Evolutionary conservation across 2,329 filamentous ascomycete species (phyloP), one percentile per base, ranked within the genome.

Genomic region (Alternaria ethzedia): DNA sequence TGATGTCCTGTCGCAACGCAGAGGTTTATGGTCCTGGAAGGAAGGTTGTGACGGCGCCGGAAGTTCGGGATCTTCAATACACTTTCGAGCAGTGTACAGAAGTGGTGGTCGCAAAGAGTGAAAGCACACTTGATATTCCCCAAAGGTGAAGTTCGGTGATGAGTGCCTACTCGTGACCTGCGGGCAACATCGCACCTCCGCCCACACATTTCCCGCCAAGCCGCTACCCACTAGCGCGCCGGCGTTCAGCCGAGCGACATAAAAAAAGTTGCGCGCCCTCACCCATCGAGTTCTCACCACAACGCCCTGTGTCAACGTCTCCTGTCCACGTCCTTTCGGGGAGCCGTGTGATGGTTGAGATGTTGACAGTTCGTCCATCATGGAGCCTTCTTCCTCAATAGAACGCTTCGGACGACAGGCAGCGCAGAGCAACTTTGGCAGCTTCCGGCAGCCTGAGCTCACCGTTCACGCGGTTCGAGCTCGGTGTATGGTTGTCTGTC

Each of bases 341-440:
- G 76, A 41, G n/a, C 36, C 83, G 86, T 85, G 87, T 86, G 85
- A 87, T 46, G 89, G 92, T 95, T 82, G 92, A 94, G 63, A 87
- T 83, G 87, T 91, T 88, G 86, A 89, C 92, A 95, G 89, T 88
- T 95, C 92, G 91, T 92, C 93, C 76, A 89, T 87, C 68, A 79
- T 75, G 79, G 93, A 90, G 91, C 91, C 94, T 90, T 89, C 91
- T 92, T 89, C 70, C 62, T 77, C 77, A 49, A 75, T 81, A 89
- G 91, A 91, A 93, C 85, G 94, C 91, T 91, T 63, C 65, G 89
- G 92, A 94, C 91, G 93, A 97, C 94, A 96, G 92, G 90, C 96
- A 32, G 55, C 90, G 92, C 81, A 96, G 90, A 97, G 81, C 77
- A 87, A 96, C 85, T 84, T 81, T 83, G 84, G 81, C 82, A 82